Conservation (phyloP, 768 basidiomycete species). For the Rhodotorula sphaerocarpa region DNA sequence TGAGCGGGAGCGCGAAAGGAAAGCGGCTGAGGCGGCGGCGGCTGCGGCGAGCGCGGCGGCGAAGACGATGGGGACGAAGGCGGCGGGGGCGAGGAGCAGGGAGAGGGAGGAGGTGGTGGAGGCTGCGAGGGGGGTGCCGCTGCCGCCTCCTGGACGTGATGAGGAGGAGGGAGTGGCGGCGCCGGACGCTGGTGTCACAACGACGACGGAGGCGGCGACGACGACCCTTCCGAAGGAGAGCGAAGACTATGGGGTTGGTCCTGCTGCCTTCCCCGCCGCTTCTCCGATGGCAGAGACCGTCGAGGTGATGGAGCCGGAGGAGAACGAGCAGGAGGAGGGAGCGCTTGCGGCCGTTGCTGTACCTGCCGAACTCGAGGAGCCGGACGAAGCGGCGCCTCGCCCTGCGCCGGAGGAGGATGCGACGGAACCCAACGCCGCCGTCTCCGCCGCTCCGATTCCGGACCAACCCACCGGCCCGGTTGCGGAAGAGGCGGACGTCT, state of each 20-base stretch:
- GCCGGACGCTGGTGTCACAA: neutral
- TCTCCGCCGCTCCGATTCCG: too few relatives aligned
- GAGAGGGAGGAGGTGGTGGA: slow-evolving; percentile 4
- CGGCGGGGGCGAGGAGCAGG: neutral
- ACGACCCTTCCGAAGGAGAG: too few relatives aligned
- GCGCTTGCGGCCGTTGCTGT: too few relatives aligned
- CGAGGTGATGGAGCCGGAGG: neutral
- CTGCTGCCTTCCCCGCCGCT: too few relatives aligned
- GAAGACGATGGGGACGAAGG: neutral
- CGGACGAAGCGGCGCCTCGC: too few relatives aligned
- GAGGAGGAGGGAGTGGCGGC: neutral
- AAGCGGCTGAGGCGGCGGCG: neutral
- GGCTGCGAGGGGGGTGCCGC: slow-evolving; percentile 9
- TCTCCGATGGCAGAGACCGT: too few relatives aligned
- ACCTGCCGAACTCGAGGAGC: too few relatives aligned
- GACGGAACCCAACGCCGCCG: too few relatives aligned
- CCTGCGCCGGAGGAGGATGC: too few relatives aligned
- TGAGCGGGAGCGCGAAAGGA: neutral
- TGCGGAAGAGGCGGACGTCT: too few relatives aligned
- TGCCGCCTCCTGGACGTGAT: neutral
- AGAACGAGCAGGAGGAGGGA: neutral
- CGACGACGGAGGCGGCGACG: neutral
- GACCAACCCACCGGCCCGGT: too few relatives aligned
- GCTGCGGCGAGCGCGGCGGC: neutral
- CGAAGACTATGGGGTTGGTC: too few relatives aligned